Base-by-base conservation (phyloP, 345 rosid species). In the Conringia planisiliqua region DNA sequence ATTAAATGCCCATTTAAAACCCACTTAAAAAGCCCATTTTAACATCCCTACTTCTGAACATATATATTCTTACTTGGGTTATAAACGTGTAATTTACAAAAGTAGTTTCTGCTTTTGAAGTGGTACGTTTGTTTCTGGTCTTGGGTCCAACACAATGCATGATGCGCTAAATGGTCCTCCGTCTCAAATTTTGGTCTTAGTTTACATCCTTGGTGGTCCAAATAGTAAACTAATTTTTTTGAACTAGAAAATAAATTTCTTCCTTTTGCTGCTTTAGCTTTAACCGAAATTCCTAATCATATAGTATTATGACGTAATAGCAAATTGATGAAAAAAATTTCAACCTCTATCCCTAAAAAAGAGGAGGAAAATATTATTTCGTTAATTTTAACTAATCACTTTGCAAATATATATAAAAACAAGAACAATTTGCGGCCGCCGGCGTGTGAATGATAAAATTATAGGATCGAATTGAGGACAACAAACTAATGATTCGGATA, bases 211-310 rank as follows among this genome's bases (percentile, higher is more conserved):
- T 50, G 7, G n/a, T 4, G 56, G 56, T 50, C 30, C 56, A 50
- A 4, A 22, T 22, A 50, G 56, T 22, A 10, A 50, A 10, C 56
- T 33, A n/a, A n/a, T n/a, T n/a, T n/a, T n/a, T n/a, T n/a, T n/a
- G n/a, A n/a, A n/a, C n/a, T n/a, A n/a, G n/a, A n/a, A n/a, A n/a
- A n/a, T n/a, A n/a, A n/a, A n/a, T n/a, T n/a, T n/a, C n/a, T n/a
- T 7, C 8, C 36, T 56, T 52, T 26, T 6, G 38, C 6, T 29
- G 29, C 55, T 30, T 42, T 43, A 70, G 38, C 40, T 61, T 71
- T 63, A 73, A 73, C 50, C 20, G 70, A 63, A 50, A 29, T 8
- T 14, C 54, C 33, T 72, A 72, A 52, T 62, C 76, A 72, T 72
- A 72, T n/a, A n/a, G n/a, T n/a, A n/a, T n/a, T 72, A 47, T 58